Evolutionary conservation across 371 early-diverging fungal species (phyloP).

Genomic region (Mortierella sp.): DNA sequence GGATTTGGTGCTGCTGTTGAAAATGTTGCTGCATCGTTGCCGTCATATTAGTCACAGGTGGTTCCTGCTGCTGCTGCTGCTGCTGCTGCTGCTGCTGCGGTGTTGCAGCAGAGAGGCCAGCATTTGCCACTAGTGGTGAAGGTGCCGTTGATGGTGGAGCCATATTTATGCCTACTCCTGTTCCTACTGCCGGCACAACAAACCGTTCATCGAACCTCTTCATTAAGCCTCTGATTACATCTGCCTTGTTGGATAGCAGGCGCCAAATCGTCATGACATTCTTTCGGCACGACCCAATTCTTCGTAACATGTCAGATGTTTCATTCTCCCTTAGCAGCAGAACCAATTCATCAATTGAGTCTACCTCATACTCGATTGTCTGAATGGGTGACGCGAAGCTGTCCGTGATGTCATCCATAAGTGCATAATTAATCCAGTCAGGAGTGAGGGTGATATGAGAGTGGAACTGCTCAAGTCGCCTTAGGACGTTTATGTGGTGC

Average conservation of each 20-base stretch:
- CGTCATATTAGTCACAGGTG: no score
- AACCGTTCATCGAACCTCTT: slow-evolving; percentile 74
- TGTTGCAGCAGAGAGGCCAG: not conserved
- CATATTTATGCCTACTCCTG: no score
- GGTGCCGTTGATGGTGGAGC: no score
- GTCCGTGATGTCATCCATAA: slow-evolving; percentile 89
- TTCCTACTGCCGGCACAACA: slow-evolving; percentile 5
- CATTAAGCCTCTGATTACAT: slow-evolving; percentile 82
- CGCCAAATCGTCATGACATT: slow-evolving; percentile 79
- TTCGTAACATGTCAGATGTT: slow-evolving; percentile 86
- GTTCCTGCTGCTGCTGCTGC: slow-evolving; percentile 14
- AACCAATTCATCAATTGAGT: slow-evolving; percentile 91
- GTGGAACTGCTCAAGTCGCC: slow-evolving; percentile 72
- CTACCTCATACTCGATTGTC: slow-evolving; percentile 89
- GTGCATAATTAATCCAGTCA: slow-evolving; percentile 92
- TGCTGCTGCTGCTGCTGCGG: slow-evolving; percentile 27
- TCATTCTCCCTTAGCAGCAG: slow-evolving; percentile 90
- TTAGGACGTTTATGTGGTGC: slow-evolving; percentile 80
- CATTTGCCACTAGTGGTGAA: no score
- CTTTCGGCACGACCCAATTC: slow-evolving; percentile 88
- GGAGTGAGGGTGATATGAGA: slow-evolving; percentile 42
- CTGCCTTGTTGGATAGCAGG: slow-evolving; percentile 81
- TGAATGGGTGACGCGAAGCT: slow-evolving; percentile 82
- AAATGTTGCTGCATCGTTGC: not conserved
- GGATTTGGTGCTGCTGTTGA: slow-evolving; percentile 3